phyloP scores from a whole-genome alignment of 176 grass and related monocot species.

The Carex cristatella region DNA sequence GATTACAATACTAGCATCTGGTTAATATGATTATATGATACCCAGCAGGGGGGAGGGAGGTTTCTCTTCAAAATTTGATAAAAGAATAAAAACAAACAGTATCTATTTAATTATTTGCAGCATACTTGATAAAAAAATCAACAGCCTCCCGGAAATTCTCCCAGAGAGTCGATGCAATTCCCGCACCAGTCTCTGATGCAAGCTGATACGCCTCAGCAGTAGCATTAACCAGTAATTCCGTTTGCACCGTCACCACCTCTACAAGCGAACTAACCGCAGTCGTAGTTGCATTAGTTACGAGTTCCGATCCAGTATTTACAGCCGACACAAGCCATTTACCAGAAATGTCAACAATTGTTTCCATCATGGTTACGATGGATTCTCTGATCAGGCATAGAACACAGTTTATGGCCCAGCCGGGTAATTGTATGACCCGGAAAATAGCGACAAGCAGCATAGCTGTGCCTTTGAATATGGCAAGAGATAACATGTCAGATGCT shows the following conservation, averaged over 20 bases:
- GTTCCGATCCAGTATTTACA: not conserved
- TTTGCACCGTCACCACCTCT: not conserved
- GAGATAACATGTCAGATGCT: slow-evolving; percentile 1
- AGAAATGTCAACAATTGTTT: not conserved
- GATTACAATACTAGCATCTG: not conserved
- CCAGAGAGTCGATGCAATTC: not conserved
- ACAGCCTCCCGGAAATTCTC: slow-evolving; percentile 5
- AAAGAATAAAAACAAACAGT: not conserved
- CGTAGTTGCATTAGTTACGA: not conserved
- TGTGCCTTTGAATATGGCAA: slow-evolving; percentile 31
- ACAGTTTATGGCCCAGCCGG: slow-evolving; percentile 14
- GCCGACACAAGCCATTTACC: not conserved
- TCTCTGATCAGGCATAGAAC: slow-evolving; percentile 1
- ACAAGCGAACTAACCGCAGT: not conserved
- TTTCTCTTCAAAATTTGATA: not conserved
- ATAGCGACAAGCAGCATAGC: slow-evolving; percentile 12
- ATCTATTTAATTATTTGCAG: not conserved
- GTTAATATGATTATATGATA: not conserved
- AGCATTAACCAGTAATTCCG: slow-evolving; percentile 5
- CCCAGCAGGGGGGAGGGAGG: not conserved
- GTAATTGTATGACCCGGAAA: slow-evolving; percentile 18
- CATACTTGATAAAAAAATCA: slow-evolving; percentile 17
- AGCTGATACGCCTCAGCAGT: slow-evolving; percentile 12
- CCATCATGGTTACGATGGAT: not conserved
- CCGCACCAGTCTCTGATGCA: slow-evolving; percentile 13